Base-by-base conservation (phyloP, 306 rosid species). In the Leucaena leucocephala region DNA sequence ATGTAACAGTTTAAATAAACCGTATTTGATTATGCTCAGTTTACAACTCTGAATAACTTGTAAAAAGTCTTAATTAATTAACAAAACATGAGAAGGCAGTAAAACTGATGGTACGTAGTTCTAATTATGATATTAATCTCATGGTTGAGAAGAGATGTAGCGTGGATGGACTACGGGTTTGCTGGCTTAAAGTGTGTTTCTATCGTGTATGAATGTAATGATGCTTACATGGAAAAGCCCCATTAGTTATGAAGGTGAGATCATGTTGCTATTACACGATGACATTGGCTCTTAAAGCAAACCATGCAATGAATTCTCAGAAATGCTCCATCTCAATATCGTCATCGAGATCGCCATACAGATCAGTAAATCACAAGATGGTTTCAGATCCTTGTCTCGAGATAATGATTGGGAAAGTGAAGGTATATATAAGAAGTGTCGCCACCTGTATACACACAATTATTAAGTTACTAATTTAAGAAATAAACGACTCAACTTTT, bases 211-310 rank as follows among this genome's bases (percentile, higher is more conserved):
- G 82, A 76, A 55, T 13, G 19, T 7, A 55, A 82, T 80, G 88
- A 82, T 82, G 71, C 74, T 6, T 78, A 67, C 77, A 64, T 75
- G 59, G 86, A 86, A 85, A 86, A 80, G 81, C n/a, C 48, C 80
- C 76, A 80, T 83, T 80, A 83, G 89, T 80, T 86, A 86, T 77
- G 78, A 59, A 79, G 86, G 85, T 83, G 83, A 82, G 86, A 86
- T 86, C 86, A 86, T 80, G 83, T 86, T 82, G 81, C 85, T 86
- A 68, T 83, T 86, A 68, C 85, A 86, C 86, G 83, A 68, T 80
- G 86, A 86, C 89, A 80, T 83, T 86, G 81, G 58, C 86, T 77
- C 89, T 83, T 86, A 83, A 86, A 82, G 84, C 65, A 52, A 77
- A 82, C 27, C 86, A 86, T 86, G 84, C 86, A 80, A 62, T 86